phyloP scores from a whole-genome alignment of 2,329 filamentous ascomycete species.

The Colletotrichum sp. region DNA sequence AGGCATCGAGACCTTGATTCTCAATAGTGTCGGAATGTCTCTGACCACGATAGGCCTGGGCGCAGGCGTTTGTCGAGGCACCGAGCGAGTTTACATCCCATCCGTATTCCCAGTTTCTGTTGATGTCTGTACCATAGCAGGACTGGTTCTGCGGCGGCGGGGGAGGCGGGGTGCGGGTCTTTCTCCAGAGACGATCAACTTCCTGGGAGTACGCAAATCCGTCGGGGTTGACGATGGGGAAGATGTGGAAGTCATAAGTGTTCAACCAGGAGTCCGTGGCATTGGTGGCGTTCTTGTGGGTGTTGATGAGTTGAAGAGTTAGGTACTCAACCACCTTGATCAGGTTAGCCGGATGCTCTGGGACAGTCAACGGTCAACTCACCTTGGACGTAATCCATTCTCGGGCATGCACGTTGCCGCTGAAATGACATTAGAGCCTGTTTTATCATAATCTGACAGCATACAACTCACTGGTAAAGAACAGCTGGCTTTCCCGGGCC shows the following conservation, averaged over 20 bases:
- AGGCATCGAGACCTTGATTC: constrained; percentile 45
- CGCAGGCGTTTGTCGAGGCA: constrained; percentile 53
- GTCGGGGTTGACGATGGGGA: constrained; percentile 55
- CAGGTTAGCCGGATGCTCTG: background rate
- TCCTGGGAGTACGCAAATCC: constrained; percentile 52
- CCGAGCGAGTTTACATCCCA: constrained; percentile 49
- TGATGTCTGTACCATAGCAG: constrained; percentile 56
- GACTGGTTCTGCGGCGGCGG: constrained; percentile 34
- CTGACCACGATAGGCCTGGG: constrained; percentile 47
- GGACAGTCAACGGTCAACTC: constrained; percentile 35
- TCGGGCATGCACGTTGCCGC: constrained; percentile 54
- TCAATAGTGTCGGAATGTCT: constrained; percentile 48
- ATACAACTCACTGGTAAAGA: constrained; percentile 41
- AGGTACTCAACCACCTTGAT: constrained; percentile 49
- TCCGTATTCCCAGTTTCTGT: constrained; percentile 57
- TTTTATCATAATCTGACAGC: fast-evolving
- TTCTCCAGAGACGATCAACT: constrained; percentile 54
- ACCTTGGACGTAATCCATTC: constrained; percentile 60
- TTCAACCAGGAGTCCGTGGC: constrained; percentile 48
- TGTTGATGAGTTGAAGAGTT: constrained; percentile 49
- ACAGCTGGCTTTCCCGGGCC: constrained; percentile 52
- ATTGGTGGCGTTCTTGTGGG: constrained; percentile 34
- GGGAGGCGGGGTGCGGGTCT: constrained; percentile 51
- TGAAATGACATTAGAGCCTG: background rate
- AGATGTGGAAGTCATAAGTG: constrained; percentile 62